These are phyloP conservation scores for Cucumis hystrix DNA, from an alignment of 306 rosid genomes.

Conservation along the genomic window DNA sequence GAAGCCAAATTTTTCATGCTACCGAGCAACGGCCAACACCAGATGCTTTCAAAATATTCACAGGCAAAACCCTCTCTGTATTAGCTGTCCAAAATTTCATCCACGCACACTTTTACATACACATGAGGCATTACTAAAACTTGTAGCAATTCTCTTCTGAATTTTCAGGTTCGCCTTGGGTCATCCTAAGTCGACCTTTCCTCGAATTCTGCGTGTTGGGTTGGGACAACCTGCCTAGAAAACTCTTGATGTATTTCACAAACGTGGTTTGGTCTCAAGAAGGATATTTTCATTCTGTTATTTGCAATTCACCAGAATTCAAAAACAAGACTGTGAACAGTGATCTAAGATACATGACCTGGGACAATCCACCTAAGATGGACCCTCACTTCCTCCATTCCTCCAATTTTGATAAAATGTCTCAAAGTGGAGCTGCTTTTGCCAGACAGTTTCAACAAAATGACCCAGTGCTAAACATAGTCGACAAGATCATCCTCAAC, in stretches of 20 bases:
- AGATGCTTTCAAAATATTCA: conserved; percentile 73
- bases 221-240: conserved; percentile 94
- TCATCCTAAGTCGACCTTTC: conserved; percentile 64
- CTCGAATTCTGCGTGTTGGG: conserved; percentile 78
- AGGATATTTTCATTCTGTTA: conserved; percentile 83
- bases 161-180: conserved; percentile 92
- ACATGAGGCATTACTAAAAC: neutral
- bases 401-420: conserved; percentile 57
- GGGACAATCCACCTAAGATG: conserved; percentile 88
- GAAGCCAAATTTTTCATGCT: conserved; percentile 90
- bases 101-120: neutral
- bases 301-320: conserved; percentile 76
- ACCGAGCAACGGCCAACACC: conserved; percentile 74
- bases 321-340: conserved; percentile 76
- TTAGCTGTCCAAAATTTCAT: conserved; percentile 9
- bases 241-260: conserved; percentile 75
- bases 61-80: conserved; percentile 41
- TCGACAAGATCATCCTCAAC: conserved; percentile 56
- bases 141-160: conserved; percentile 4
- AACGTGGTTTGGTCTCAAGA: conserved; percentile 75
- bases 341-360: conserved; percentile 69
- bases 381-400: conserved; percentile 71
- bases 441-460: conserved; percentile 57
- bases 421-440: conserved; percentile 74
- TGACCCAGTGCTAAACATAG: conserved; percentile 58